A percentile compares a stretch with the other conserved stretches of the same genome.
Evolutionary conservation across 2,329 filamentous ascomycete genomes (phyloP).

Genomic region (Arthroderma uncinatum): DNA sequence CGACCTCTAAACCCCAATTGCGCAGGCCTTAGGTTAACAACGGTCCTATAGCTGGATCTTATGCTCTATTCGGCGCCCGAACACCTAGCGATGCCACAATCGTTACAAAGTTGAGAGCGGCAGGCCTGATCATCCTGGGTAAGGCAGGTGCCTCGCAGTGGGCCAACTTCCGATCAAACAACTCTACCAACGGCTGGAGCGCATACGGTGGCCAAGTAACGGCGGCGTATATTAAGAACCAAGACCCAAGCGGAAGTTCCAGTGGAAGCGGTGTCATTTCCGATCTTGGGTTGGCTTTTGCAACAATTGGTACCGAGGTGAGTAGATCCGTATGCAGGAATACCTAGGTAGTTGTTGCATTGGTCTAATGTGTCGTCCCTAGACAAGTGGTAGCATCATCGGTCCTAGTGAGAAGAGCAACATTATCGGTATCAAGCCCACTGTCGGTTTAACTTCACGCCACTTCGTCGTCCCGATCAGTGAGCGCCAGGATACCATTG

Average conservation of each 20-base stretch:
- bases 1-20: conserved; percentile 42
- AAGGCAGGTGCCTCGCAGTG: conserved; percentile 56
- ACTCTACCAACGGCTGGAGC: conserved; percentile 51
- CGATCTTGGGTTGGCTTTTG: conserved; percentile 49
- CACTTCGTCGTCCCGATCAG: conserved; percentile 54
- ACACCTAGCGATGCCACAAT: conserved; percentile 48
- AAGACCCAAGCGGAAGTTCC: conserved; percentile 52
- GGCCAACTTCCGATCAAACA: conserved; percentile 50
- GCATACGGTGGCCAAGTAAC: conserved; percentile 52
- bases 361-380: background rate
- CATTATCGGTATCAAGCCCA: conserved; percentile 57
- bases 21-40: conserved; percentile 13
- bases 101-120: conserved; percentile 47
- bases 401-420: conserved; percentile 46
- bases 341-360: background rate
- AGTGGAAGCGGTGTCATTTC: conserved; percentile 51
- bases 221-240: conserved; percentile 49
- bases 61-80: conserved; percentile 48
- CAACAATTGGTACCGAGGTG: conserved; percentile 49
- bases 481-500: conserved; percentile 44
- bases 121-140: conserved; percentile 54
- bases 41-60: conserved; percentile 44
- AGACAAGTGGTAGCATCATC: conserved; percentile 53
- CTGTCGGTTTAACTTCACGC: conserved; percentile 51
- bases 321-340: background rate